Evolutionary conservation across 139 green algal species (phyloP).

Genomic region (Tetraselmis striata): DNA sequence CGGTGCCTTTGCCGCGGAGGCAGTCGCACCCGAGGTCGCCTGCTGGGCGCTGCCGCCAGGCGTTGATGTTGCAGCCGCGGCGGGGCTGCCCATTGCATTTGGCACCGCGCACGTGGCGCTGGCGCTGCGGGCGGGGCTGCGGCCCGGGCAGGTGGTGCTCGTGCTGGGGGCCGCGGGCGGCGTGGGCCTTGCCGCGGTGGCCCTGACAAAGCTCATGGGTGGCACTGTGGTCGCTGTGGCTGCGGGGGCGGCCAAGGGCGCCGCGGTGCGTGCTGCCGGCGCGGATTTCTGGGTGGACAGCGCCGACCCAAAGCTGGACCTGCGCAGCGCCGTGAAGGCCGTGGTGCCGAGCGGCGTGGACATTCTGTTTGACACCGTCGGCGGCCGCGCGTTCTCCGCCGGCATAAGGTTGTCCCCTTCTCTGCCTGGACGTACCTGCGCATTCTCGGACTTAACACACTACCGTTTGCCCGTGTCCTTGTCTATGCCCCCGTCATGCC

Average conservation of each 20-base stretch:
- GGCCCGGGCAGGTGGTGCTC: slow-evolving; percentile 67
- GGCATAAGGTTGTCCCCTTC: slow-evolving; percentile 55
- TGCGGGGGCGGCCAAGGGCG: slow-evolving; percentile 29
- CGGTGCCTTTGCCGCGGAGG: slow-evolving; percentile 69
- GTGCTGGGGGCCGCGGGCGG: slow-evolving; percentile 77
- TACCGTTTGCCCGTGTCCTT: too few relatives aligned
- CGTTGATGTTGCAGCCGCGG: slow-evolving; percentile 35
- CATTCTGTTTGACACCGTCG: slow-evolving; percentile 79
- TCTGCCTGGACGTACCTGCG: too few relatives aligned
- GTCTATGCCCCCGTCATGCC: too few relatives aligned
- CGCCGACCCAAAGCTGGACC: slow-evolving; percentile 30
- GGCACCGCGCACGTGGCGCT: slow-evolving; percentile 81
- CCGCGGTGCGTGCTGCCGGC: background rate
- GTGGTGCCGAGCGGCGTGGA: slow-evolving; percentile 55
- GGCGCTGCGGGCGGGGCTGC: slow-evolving; percentile 48
- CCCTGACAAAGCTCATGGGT: slow-evolving; percentile 49
- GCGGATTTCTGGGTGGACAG: slow-evolving; percentile 2
- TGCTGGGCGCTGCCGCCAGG: background rate
- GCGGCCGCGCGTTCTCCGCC: slow-evolving; percentile 56
- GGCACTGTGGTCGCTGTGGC: slow-evolving; percentile 65
- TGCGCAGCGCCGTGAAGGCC: slow-evolving; percentile 27
- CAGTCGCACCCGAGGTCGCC: slow-evolving; percentile 35
- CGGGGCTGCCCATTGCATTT: slow-evolving; percentile 74
- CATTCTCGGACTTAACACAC: too few relatives aligned
- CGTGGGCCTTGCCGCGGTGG: slow-evolving; percentile 78